Evolutionary conservation across 2,329 filamentous ascomycete genomes (phyloP), one percentile per base, ranked within the genome.

Genomic region (Penicillium sp.): DNA sequence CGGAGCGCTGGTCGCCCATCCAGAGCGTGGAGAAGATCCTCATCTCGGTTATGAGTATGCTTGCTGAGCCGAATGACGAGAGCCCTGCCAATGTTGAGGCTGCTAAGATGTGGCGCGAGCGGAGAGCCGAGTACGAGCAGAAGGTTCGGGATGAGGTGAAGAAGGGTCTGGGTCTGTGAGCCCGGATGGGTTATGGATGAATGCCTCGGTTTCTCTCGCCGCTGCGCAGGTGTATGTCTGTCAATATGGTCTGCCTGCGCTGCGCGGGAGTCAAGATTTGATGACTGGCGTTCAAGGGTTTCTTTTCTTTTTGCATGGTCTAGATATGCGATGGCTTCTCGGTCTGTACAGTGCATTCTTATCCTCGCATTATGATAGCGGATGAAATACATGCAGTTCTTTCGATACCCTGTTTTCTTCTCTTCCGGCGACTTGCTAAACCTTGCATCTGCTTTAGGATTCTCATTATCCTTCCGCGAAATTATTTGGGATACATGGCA

Each of bases 1-100:
- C 89, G 1, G 94, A 97, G 80, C 87, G 93, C 62, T 97, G 93
- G 93, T 93, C 89, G 29, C 93, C 93, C 13, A 96, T 97, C 61
- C 94, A 97, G 79, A 94, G 89, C 58, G 93, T 97, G 65, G 94
- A 97, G 79, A 97, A 97, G 81, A 97, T 97, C 66, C 81, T 97
- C 65, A 92, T 97, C 57, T 92, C 87, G 47, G 93, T 97, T 59
- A 97, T 97, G 89, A 96, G 91, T 76, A 97, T 97, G 92, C 84
- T 97, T 45, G 92, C 92, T 1, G 92, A 96, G 78, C 92, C 93
- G 59, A 97, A 97, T 75, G 93, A 97, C 72, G 93, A 97, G 82
- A 94, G 89, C 63, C 93, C 93, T 0, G 93, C 93, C 57, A 97
- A 97, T 71, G 90, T 97, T 41, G 93, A 97, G 78, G 93, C 93